A percentile compares a stretch with the other conserved stretches of the same genome.
Conservation (phyloP, 805 yeast species). For the Hanseniaspora hatyaiensis region DNA sequence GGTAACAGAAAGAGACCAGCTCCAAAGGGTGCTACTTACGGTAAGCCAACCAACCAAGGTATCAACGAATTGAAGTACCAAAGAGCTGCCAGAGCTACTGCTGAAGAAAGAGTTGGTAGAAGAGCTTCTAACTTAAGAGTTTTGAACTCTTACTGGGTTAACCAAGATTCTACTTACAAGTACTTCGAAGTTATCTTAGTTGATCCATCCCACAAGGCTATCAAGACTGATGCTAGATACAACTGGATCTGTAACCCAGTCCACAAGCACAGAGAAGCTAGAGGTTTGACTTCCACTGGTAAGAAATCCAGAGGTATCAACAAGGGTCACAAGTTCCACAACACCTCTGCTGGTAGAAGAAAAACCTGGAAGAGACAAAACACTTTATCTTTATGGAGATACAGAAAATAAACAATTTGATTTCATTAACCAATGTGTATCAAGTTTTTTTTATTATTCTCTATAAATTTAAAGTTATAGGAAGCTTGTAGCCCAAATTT, state of each 20-base stretch:
- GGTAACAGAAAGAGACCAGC: slow-evolving; percentile 99
- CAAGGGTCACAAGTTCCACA: slow-evolving; percentile 99
- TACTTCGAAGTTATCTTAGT: slow-evolving; percentile 96
- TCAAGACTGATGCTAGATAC: slow-evolving; percentile 96
- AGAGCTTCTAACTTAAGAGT: slow-evolving; percentile 98
- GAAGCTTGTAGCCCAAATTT: too few relatives aligned
- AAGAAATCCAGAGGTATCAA: slow-evolving; percentile 99
- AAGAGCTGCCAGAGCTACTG: slow-evolving; percentile 93
- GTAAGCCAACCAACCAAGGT: slow-evolving; percentile 99
- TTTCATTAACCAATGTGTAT: slow-evolving; percentile 3
- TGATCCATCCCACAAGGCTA: slow-evolving; percentile 96
- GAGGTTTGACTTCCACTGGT: slow-evolving; percentile 97
- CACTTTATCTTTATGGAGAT: slow-evolving; percentile 98
- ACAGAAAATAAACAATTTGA: slow-evolving; percentile 57
- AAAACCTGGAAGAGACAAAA: slow-evolving; percentile 99
- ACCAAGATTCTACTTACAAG: slow-evolving; percentile 99
- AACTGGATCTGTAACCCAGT: slow-evolving; percentile 99
- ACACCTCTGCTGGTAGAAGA: slow-evolving; percentile 96
- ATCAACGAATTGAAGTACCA: slow-evolving; percentile 98
- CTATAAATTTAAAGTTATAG: too few relatives aligned
- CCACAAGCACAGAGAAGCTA: slow-evolving; percentile 99
- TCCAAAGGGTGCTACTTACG: slow-evolving; percentile 99
- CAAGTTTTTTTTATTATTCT: slow-evolving; percentile 7
- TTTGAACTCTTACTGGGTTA: slow-evolving; percentile 98
- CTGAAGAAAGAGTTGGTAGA: slow-evolving; percentile 99